These are phyloP conservation scores for Eryngium alpinum DNA, from an alignment of 140 eudicot genomes.

Conservation along the genomic window DNA sequence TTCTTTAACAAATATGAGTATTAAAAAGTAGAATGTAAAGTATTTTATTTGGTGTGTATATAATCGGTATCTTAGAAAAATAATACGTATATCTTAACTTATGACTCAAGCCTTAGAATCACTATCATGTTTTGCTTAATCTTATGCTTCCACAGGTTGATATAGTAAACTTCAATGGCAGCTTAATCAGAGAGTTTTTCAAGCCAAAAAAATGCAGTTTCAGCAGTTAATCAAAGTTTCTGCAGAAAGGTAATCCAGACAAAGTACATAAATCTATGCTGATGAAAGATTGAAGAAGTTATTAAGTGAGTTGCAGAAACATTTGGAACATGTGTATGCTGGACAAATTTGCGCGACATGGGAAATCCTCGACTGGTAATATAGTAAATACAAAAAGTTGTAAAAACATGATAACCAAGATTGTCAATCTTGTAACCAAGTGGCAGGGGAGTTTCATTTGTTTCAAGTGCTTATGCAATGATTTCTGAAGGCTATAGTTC, in stretches of 20 bases:
- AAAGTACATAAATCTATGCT: conserved; percentile 48
- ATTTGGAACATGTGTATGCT: conserved; percentile 71
- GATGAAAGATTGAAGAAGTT: conserved; percentile 65
- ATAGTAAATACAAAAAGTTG: conserved; percentile 52
- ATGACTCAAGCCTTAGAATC: no score
- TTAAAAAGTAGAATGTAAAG: no score
- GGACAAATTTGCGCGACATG: conserved; percentile 87
- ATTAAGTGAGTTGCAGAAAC: conserved; percentile 46
- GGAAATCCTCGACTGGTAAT: conserved; percentile 88
- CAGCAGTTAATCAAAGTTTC: conserved; percentile 37
- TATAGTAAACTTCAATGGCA: no score
- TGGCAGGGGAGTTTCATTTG: conserved; percentile 80
- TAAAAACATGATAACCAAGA: conserved; percentile 46
- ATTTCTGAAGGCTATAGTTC: no score
- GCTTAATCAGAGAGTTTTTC: conserved; percentile 9
- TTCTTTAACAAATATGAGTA: no score
- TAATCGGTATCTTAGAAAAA: no score
- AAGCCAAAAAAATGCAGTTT: conserved; percentile 37
- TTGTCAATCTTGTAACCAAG: conserved; percentile 51
- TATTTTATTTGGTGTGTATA: no score
- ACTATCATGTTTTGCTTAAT: no score
- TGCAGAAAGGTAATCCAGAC: conserved; percentile 43
- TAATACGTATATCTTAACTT: no score
- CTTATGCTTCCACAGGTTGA: no score
- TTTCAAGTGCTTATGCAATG: no score